Percentiles rank a stretch among this genome's conserved stretches.
These are phyloP conservation scores for Dothistroma septosporum DNA, from an alignment of 2,329 filamentous ascomycete genomes.

Conservation along the genomic window DNA sequence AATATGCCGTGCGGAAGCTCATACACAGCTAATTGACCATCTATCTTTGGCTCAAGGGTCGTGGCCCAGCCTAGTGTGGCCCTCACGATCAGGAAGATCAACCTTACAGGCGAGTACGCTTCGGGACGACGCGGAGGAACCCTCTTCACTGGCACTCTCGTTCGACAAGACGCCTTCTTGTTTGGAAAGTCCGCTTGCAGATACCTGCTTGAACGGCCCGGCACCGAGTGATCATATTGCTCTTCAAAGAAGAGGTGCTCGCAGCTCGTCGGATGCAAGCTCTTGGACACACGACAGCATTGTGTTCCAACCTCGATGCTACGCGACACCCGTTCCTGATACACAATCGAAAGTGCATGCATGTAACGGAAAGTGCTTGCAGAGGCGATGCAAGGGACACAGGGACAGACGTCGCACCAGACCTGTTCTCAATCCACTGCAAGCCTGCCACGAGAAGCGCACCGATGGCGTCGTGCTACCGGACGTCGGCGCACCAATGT, in stretches of 20 bases:
- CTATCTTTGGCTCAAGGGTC: constrained; percentile 13
- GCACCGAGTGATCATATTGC: constrained; percentile 8
- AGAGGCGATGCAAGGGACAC: constrained; percentile 23
- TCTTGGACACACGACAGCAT: constrained; percentile 24
- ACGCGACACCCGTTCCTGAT: constrained; percentile 23
- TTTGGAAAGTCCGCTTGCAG: constrained; percentile 4
- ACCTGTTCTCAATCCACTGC: constrained; percentile 16
- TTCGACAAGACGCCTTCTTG: background rate
- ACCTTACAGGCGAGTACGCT: constrained; percentile 16
- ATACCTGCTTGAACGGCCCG: constrained; percentile 1
- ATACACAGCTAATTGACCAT: constrained; percentile 14
- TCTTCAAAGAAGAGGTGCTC: constrained; percentile 10
- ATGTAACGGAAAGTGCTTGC: constrained; percentile 24
- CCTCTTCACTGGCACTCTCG: background rate
- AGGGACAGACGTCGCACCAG: constrained; percentile 13
- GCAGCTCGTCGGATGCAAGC: constrained; percentile 18
- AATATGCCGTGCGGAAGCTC: constrained; percentile 6
- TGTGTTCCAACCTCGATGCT: constrained; percentile 11
- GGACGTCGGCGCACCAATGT: constrained; percentile 9
- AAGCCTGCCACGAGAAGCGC: constrained; percentile 25
- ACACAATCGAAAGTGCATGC: constrained; percentile 23
- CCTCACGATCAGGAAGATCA: constrained; percentile 9
- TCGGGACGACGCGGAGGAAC: constrained; percentile 20
- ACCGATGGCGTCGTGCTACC: constrained; percentile 16
- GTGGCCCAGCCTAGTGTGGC: background rate